Conservation (phyloP, 169 alveolate species). For the Besnoitia besnoiti region DNA sequence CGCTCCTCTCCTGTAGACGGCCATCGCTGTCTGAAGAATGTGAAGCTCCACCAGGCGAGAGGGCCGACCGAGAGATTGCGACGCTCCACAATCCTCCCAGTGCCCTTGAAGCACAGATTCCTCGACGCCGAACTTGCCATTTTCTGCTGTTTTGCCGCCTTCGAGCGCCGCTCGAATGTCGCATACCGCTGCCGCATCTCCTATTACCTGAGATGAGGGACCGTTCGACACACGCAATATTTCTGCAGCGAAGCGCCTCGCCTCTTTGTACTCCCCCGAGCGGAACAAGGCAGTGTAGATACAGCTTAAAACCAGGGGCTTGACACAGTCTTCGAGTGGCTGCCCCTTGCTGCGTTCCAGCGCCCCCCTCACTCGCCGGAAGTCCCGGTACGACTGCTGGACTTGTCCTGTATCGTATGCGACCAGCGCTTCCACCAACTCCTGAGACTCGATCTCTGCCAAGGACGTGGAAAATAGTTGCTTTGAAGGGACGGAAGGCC, state of each 20-base stretch:
- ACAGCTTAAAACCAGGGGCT: neutral
- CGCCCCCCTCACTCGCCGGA: neutral
- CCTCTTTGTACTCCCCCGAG: neutral
- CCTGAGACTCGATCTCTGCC: neutral
- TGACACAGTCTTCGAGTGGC: neutral
- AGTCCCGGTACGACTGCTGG: neutral
- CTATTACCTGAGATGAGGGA: neutral
- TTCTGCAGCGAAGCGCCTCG: neutral
- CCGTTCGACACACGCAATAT: neutral
- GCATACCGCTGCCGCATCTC: neutral
- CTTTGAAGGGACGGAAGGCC: neutral
- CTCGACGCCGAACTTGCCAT: neutral
- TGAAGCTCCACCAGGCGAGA: neutral
- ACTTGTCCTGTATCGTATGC: neutral
- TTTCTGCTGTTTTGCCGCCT: neutral
- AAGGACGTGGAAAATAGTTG: neutral
- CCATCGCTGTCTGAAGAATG: neutral
- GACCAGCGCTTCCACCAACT: neutral
- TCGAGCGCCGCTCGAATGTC: neutral
- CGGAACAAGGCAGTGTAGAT: neutral
- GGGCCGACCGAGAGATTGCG: neutral
- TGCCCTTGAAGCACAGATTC: neutral
- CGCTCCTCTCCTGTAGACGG: neutral
- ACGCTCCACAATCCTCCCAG: neutral
- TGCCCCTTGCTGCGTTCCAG: neutral